These are phyloP conservation scores for Botryotinia globosa DNA, from an alignment of 2,329 filamentous ascomycete species.

Conservation along the genomic window DNA sequence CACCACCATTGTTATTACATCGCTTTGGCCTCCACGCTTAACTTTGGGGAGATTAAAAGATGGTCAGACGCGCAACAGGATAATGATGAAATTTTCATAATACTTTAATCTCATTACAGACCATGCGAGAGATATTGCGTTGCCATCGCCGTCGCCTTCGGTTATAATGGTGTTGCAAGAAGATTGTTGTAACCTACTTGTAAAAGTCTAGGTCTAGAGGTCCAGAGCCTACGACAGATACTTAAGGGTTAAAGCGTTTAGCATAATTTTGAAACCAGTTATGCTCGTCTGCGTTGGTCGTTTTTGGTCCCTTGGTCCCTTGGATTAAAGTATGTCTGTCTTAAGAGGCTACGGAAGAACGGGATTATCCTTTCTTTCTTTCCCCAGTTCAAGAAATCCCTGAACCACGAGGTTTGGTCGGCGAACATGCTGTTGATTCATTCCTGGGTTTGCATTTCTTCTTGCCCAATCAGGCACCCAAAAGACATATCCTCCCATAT, in stretches of 20 bases:
- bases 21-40: conserved; percentile 13
- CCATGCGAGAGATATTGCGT: not conserved
- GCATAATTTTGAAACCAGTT: not conserved
- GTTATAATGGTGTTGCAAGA: not conserved
- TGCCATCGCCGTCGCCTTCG: not conserved
- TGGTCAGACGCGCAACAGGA: conserved; percentile 4
- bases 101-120: not conserved
- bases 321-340: conserved; percentile 14
- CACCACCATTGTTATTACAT: conserved; percentile 2
- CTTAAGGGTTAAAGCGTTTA: conserved; percentile 1
- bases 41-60: conserved; percentile 9
- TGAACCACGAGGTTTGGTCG: conserved; percentile 16
- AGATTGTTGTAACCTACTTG: not conserved
- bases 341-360: not conserved
- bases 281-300: not conserved
- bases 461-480: not conserved
- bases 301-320: not conserved
- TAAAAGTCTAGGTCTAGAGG: conserved; percentile 2
- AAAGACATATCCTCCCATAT: not conserved
- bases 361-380: conserved; percentile 3
- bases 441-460: not conserved
- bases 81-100: not conserved
- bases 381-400: conserved; percentile 5
- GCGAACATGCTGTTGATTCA: conserved; percentile 8
- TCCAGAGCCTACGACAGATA: not conserved